phyloP scores from a whole-genome alignment of 164 flowering plant genomes.

The Taxillus chinensis region DNA sequence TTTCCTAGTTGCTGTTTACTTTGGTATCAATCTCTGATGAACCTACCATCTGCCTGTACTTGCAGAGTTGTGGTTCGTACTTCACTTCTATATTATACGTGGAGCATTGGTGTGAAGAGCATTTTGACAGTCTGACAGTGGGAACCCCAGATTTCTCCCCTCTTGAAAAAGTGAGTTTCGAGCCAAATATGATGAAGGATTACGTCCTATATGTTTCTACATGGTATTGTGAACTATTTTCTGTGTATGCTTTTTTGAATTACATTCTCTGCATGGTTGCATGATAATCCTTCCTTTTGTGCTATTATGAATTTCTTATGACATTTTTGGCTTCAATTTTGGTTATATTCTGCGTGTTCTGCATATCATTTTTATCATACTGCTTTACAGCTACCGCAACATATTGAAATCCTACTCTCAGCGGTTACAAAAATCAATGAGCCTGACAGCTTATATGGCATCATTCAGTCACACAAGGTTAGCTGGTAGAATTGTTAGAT shows the following conservation, averaged over 20 bases:
- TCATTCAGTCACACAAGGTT: slow-evolving; percentile 90
- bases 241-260: too few relatives aligned
- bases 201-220: too few relatives aligned
- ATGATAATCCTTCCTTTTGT: neutral
- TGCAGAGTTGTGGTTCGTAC: slow-evolving; percentile 78
- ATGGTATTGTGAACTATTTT: too few relatives aligned
- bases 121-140: slow-evolving; percentile 55
- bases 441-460: slow-evolving; percentile 95
- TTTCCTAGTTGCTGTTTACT: neutral
- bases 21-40: neutral
- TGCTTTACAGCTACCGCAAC: slow-evolving; percentile 45
- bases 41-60: slow-evolving; percentile 5
- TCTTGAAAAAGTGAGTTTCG: slow-evolving; percentile 48
- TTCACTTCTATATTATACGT: slow-evolving; percentile 87
- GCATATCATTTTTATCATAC: too few relatives aligned
- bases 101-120: slow-evolving; percentile 96
- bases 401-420: slow-evolving; percentile 68
- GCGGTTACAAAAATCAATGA: slow-evolving; percentile 89
- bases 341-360: neutral
- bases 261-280: too few relatives aligned
- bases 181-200: neutral
- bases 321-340: neutral
- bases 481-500: slow-evolving; percentile 1
- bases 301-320: neutral
- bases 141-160: slow-evolving; percentile 88